Percentiles rank a stretch among this genome's conserved stretches.
Conservation (phyloP, 2,329 filamentous ascomycete genomes). For the Colletotrichum tofieldiae region DNA sequence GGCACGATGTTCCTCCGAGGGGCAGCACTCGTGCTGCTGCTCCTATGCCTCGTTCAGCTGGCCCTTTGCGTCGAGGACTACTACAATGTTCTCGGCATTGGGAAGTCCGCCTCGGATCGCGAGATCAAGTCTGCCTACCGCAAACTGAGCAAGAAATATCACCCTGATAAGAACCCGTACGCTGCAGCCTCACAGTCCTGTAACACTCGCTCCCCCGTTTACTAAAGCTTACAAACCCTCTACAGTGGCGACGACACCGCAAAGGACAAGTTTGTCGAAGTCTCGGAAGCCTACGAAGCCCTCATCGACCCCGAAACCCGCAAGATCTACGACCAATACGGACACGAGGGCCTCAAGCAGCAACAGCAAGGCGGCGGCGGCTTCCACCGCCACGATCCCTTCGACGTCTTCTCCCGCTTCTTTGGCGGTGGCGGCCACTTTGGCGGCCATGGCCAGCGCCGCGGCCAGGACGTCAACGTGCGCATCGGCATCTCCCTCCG, state of each 20-base stretch:
- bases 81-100: conserved; percentile 87
- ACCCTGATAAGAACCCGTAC: conserved; percentile 98
- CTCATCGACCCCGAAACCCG: conserved; percentile 85
- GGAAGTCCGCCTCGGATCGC: conserved; percentile 84
- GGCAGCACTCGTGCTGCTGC: conserved; percentile 64
- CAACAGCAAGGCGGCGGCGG: conserved; percentile 78
- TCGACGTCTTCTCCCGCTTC: conserved; percentile 96
- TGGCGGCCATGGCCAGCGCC: conserved; percentile 81
- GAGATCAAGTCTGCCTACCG: conserved; percentile 96
- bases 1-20: conserved; percentile 67
- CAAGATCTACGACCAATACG: conserved; percentile 93
- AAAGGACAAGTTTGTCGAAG: conserved; percentile 91
- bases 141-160: conserved; percentile 92
- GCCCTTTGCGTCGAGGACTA: conserved; percentile 78
- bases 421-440: conserved; percentile 94
- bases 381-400: conserved; percentile 83
- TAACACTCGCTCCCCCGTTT: background rate
- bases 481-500: conserved; percentile 83
- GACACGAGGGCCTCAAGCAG: conserved; percentile 90
- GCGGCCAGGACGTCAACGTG: conserved; percentile 91
- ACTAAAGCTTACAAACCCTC: background rate
- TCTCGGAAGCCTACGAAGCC: conserved; percentile 95
- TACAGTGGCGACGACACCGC: conserved; percentile 82
- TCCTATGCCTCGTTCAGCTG: conserved; percentile 69
- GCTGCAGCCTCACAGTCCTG: conserved; percentile 49